Conservation (phyloP, 371 early-diverging fungal genomes). For the Rhizopus delemar region DNA sequence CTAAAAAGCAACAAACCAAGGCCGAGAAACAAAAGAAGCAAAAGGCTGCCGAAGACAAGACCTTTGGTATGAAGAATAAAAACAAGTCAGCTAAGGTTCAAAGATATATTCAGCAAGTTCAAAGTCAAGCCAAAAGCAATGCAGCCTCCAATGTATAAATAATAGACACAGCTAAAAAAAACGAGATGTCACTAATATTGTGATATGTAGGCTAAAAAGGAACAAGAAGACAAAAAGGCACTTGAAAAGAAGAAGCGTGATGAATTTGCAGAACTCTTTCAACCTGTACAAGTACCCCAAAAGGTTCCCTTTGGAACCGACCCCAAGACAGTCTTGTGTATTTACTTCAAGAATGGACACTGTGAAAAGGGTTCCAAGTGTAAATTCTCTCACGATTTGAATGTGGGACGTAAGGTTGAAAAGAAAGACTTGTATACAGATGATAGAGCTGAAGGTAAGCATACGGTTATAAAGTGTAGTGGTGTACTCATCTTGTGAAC, state of each 20-base stretch:
- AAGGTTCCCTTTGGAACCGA: slow-evolving; percentile 99
- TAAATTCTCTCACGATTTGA: slow-evolving; percentile 98
- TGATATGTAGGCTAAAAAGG: no score
- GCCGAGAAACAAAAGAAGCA: slow-evolving; percentile 70
- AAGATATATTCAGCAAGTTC: slow-evolving; percentile 89
- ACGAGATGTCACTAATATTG: background rate
- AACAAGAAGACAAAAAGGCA: slow-evolving; percentile 40
- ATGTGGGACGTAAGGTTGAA: slow-evolving; percentile 83
- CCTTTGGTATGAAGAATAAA: slow-evolving; percentile 98
- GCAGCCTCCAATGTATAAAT: background rate
- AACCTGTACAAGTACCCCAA: slow-evolving; percentile 83
- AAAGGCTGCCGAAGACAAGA: slow-evolving; percentile 94
- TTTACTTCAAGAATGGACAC: slow-evolving; percentile 88
- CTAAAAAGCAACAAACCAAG: slow-evolving; percentile 62
- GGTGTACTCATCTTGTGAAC: slow-evolving; percentile 20
- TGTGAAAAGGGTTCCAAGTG: slow-evolving; percentile 95
- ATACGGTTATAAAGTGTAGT: slow-evolving; percentile 44
- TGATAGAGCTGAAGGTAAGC: slow-evolving; percentile 55
- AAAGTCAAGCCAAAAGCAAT: slow-evolving; percentile 72
- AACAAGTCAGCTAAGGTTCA: slow-evolving; percentile 87
- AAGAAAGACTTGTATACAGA: slow-evolving; percentile 95
- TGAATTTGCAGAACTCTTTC: slow-evolving; percentile 83
- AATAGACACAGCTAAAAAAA: slow-evolving; percentile 4
- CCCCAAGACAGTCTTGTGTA: slow-evolving; percentile 97
- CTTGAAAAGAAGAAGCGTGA: slow-evolving; percentile 47